Evolutionary conservation across 2,329 filamentous ascomycete species (phyloP).

Genomic region (Colletotrichum sp.): DNA sequence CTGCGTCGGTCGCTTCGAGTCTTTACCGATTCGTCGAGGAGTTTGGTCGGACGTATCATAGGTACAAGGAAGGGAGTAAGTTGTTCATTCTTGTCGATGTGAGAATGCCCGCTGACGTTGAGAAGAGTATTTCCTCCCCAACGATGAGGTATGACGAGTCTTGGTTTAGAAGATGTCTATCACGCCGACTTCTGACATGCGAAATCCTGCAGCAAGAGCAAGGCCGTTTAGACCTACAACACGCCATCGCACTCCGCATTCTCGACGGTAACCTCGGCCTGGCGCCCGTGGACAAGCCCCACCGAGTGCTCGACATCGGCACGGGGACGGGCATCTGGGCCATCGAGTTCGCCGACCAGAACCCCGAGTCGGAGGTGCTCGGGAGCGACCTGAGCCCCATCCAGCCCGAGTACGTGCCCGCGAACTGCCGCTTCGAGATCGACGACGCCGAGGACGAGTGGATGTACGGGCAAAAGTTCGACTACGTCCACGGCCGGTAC

Average conservation of each 20-base stretch:
- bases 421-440: slow-evolving; percentile 42
- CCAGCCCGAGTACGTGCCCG: slow-evolving; percentile 44
- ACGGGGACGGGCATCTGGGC: slow-evolving; percentile 34
- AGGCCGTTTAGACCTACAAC: slow-evolving; percentile 45
- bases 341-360: slow-evolving; percentile 45
- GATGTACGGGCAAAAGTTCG: slow-evolving; percentile 21
- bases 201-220: slow-evolving; percentile 33
- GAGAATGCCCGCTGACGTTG: background rate
- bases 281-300: background rate
- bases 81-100: too few species aligned
- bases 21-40: slow-evolving; percentile 11
- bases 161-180: background rate
- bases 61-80: slow-evolving; percentile 12
- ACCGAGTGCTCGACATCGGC: slow-evolving; percentile 28
- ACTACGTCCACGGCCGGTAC: slow-evolving; percentile 19
- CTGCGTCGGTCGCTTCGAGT: slow-evolving; percentile 6
- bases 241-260: slow-evolving; percentile 31
- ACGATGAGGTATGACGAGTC: slow-evolving; percentile 1
- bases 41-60: slow-evolving; percentile 15
- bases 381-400: slow-evolving; percentile 44
- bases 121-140: slow-evolving; percentile 12
- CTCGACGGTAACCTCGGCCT: background rate
- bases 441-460: slow-evolving; percentile 36
- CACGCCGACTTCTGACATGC: background rate
- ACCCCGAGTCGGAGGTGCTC: slow-evolving; percentile 35